A percentile compares a stretch with the other conserved stretches of the same genome.
These are phyloP conservation scores for Solanum lycopersicoides DNA, from an alignment of 257 asterid species.

Conservation along the genomic window DNA sequence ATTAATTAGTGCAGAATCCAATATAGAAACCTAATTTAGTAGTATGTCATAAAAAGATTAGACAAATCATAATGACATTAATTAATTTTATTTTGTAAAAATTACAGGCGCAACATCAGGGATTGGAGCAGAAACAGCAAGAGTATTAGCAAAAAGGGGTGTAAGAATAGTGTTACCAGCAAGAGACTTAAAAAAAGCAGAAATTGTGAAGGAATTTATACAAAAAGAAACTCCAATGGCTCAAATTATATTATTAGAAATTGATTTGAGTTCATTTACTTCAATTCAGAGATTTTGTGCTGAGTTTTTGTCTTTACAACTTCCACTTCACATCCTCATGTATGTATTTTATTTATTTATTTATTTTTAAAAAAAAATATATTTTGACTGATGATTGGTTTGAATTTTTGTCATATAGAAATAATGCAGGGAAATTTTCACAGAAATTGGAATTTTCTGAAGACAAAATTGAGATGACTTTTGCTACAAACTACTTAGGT, in stretches of 20 bases:
- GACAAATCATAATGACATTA: not conserved
- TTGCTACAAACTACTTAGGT: slow-evolving; percentile 93
- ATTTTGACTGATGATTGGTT: not conserved
- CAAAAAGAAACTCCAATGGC: slow-evolving; percentile 46
- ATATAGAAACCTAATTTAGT: not conserved
- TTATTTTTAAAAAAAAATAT: not conserved
- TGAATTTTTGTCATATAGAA: slow-evolving; percentile 38
- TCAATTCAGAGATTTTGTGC: slow-evolving; percentile 75
- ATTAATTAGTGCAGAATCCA: slow-evolving; percentile 1
- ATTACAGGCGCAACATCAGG: slow-evolving; percentile 78
- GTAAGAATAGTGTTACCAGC: slow-evolving; percentile 71
- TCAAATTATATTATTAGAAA: slow-evolving; percentile 51
- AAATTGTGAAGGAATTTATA: slow-evolving; percentile 45
- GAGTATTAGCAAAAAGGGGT: slow-evolving; percentile 75
- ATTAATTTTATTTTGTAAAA: not conserved
- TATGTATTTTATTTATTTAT: slow-evolving; percentile 10
- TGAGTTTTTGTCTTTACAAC: slow-evolving; percentile 59
- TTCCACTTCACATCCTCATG: slow-evolving; percentile 90
- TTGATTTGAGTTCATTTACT: slow-evolving; percentile 77
- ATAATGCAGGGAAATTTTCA: slow-evolving; percentile 95
- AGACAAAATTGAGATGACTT: slow-evolving; percentile 88
- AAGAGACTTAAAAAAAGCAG: slow-evolving; percentile 62
- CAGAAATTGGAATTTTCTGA: slow-evolving; percentile 82
- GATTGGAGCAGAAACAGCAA: slow-evolving; percentile 86
- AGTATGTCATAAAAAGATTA: not conserved